Evolutionary conservation across 108 stramenopile genomes (phyloP).

Genomic region (Aurantiochytrium sp.): DNA sequence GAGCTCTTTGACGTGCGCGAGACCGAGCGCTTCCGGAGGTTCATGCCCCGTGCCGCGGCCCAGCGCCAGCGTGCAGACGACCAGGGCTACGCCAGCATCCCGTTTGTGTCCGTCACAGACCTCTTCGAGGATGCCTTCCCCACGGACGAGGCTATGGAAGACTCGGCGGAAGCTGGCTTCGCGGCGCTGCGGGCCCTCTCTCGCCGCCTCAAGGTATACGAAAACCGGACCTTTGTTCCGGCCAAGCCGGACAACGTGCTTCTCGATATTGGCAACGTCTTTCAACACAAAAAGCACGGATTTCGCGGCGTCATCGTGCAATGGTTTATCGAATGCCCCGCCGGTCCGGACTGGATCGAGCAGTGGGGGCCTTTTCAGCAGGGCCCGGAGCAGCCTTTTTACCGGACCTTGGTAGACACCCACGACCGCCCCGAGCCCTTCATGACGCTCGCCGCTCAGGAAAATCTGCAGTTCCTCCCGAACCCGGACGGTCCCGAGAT

Average conservation of each 20-base stretch:
- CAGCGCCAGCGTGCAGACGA: too few species aligned
- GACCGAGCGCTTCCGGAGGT: background rate
- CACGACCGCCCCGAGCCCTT: background rate
- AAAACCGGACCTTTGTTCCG: background rate
- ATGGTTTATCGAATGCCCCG: background rate
- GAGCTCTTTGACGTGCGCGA: background rate
- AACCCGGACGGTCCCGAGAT: background rate
- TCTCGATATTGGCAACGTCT: slow-evolving; percentile 4
- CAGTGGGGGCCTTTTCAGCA: background rate
- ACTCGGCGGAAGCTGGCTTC: background rate
- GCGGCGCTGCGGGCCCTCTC: background rate
- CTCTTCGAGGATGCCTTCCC: background rate
- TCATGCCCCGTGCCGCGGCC: background rate
- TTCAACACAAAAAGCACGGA: background rate
- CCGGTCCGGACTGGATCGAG: background rate
- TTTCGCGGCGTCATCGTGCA: background rate
- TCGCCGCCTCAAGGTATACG: background rate
- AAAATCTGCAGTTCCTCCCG: background rate
- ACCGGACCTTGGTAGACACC: background rate
- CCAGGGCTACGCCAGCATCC: background rate
- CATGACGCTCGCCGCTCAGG: background rate
- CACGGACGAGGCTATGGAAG: background rate
- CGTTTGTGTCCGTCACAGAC: background rate
- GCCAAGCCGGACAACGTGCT: background rate
- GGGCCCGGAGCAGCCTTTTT: background rate